A percentile compares a stretch with the other conserved stretches of the same genome.
phyloP scores from a whole-genome alignment of 768 basidiomycete species.

The Termitomyces sp. region DNA sequence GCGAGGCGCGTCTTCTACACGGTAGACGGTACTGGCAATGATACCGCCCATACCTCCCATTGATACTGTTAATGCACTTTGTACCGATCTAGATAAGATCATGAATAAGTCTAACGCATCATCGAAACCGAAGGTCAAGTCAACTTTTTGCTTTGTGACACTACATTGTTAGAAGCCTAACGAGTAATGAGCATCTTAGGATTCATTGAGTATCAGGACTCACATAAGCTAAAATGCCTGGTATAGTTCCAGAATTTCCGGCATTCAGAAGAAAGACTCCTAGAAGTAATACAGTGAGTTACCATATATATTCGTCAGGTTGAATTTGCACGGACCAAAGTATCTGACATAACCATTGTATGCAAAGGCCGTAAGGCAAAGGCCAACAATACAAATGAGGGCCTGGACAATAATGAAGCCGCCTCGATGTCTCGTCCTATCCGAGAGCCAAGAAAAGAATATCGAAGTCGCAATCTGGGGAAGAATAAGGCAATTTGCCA shows the following conservation, averaged over 20 bases:
- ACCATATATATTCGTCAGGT: background rate
- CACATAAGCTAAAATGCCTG: constrained; percentile 40
- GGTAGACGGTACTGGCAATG: constrained; percentile 35
- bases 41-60: constrained; percentile 39
- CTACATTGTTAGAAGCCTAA: constrained; percentile 40
- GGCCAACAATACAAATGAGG: constrained; percentile 31
- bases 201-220: constrained; percentile 4
- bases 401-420: constrained; percentile 34
- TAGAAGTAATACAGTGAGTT: constrained; percentile 11
- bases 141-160: constrained; percentile 40
- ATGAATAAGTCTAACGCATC: background rate
- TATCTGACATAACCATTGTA: constrained; percentile 4
- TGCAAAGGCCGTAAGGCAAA: constrained; percentile 6
- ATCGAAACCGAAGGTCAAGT: background rate
- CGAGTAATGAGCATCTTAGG: background rate
- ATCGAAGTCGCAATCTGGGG: constrained; percentile 31
- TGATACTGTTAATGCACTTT: constrained; percentile 34
- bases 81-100: constrained; percentile 20
- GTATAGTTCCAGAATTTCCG: constrained; percentile 36
- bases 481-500: background rate
- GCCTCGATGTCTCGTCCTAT: constrained; percentile 35
- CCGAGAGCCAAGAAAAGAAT: constrained; percentile 40
- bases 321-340: constrained; percentile 29
- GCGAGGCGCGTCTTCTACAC: constrained; percentile 34
- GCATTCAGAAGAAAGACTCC: constrained; percentile 39